Evolutionary conservation across 306 rosid genomes (phyloP), one percentile per base, ranked within the genome.

Genomic region (Rosa multiflora): DNA sequence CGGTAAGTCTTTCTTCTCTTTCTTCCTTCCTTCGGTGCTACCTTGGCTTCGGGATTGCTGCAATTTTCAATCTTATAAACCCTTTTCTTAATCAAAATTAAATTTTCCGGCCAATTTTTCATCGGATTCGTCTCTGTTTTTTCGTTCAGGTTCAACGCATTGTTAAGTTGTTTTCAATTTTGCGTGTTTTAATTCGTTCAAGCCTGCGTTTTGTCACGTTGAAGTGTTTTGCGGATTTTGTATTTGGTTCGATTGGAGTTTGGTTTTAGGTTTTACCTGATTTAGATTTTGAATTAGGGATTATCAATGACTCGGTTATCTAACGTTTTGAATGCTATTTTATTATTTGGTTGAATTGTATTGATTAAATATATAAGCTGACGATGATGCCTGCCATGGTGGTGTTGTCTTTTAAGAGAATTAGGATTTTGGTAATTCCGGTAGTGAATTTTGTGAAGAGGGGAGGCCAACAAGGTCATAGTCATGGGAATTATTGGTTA

Each of bases 401-500:
- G 66, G 49, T 73, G 35, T 73, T 51, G 14, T 40, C 21, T 40
- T 9, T 39, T 73, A 12, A 42, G 51, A 73, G 67, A 39, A 59
- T 56, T 56, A 80, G 81, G 85, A 78, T 87, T 84, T 89, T 82
- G 89, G 85, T 86, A 82, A 80, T 78, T 86, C 81, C 79, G 81
- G 78, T 79, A 84, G 63, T 78, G 79, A 83, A 72, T 32, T 32
- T 81, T 86, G 72, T 79, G 79, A 83, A 81, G 37, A 77, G 78
- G 21, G 84, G 88, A 84, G 89, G 87, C 90, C 84, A 72, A 79
- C 43, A 44, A 43, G 88, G 92, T 86, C 82, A 83, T 85, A 58
- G 73, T 85, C 88, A 79, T 85, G 88, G 94, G 93, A 87, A 82
- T 86, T 85, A 79, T 72, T 84, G 90, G 87, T 91, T 88, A 79